Evolutionary conservation across 2,329 filamentous ascomycete species (phyloP), one percentile per base, ranked within the genome.

Genomic region (Onygena corvina): DNA sequence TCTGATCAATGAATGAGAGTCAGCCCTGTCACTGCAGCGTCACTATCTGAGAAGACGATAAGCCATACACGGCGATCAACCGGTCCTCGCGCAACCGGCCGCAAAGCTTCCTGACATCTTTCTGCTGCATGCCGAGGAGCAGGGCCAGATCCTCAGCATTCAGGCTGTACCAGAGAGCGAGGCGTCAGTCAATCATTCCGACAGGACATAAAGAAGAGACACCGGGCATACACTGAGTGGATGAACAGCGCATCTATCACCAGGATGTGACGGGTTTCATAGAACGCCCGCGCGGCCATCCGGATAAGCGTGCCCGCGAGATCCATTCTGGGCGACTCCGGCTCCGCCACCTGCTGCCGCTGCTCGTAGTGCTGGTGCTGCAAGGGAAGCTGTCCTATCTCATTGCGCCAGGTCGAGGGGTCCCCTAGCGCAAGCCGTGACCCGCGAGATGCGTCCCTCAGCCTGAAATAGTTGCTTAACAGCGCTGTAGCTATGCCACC

Each of bases 41-140:
- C 25, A 36, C 16, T 36, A 6, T n/a, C 14, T 25, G 21, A 25
- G n/a, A 18, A 16, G 16, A 14, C 4, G 9, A 11, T 8, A 31
- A 56, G 47, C 68, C 77, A 56, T 81, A 90, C 78, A 90, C 81
- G 57, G 81, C 78, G 52, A 96, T 72, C 60, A 98, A 80, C 48
- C 90, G 83, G 61, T 93, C 87, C 64, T 94, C 88, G 58, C 81
- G 80, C 47, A 98, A 76, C 59, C 81, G 84, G 52, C 84, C 88
- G 64, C 86, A 90, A 25, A 94, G 77, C 65, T 90, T 93, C 63
- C 92, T 87, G 36, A 96, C 76, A 60, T 93, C 86, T 64, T 98
- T 96, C 34, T 82, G 81, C 63, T 94, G 90, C 69, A 93, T 88
- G 54, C 83, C 83, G 68, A 95, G 83, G 20, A 96, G 73, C 59